A percentile compares a stretch with the other conserved stretches of the same genome.
Evolutionary conservation across 2,329 filamentous ascomycete species (phyloP).

Genomic region (Pseudogymnoascus sp.): DNA sequence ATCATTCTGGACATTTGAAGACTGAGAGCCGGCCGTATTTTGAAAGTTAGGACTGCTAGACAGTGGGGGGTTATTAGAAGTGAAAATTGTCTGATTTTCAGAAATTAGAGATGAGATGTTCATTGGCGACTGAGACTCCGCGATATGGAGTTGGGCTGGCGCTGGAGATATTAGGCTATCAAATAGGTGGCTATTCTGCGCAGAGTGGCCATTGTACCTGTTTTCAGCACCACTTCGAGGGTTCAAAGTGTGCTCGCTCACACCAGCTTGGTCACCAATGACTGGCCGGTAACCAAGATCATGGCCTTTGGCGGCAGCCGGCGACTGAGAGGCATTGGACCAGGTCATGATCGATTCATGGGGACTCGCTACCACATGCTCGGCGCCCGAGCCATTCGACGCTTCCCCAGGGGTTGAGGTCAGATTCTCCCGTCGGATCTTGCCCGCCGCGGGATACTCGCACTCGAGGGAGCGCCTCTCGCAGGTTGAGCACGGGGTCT

Average conservation of each 20-base stretch:
- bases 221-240: neutral
- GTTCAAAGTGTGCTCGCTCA: neutral
- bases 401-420: neutral
- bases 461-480: slow-evolving; percentile 18
- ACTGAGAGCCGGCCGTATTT: neutral
- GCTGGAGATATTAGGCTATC: neutral
- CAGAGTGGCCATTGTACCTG: neutral
- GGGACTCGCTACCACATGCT: neutral
- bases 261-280: neutral
- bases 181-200: neutral
- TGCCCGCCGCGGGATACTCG: slow-evolving; percentile 13
- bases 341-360: slow-evolving; percentile 14
- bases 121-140: slow-evolving; percentile 9
- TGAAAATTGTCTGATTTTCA: neutral
- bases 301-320: neutral
- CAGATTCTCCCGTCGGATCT: neutral
- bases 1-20: neutral
- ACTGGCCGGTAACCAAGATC: neutral
- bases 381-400: neutral
- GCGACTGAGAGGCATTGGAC: neutral
- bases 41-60: neutral
- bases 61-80: neutral
- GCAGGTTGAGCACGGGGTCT: slow-evolving; percentile 17
- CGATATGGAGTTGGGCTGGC: neutral
- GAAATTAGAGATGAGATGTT: neutral